phyloP scores from a whole-genome alignment of 2,329 filamentous ascomycete species.

The Calonectria henricotiae region DNA sequence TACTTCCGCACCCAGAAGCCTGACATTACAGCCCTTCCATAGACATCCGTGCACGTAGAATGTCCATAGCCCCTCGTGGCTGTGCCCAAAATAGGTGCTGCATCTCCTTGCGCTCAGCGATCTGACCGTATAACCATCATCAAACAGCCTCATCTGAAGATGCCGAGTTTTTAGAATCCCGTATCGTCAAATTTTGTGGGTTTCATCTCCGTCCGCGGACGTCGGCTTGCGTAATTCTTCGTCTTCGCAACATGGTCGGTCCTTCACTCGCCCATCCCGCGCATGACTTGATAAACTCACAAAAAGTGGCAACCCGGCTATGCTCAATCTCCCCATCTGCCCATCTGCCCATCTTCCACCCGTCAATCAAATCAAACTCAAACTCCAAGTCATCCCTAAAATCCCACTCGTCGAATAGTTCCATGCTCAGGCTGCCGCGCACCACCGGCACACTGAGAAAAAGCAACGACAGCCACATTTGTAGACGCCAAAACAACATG shows the following conservation, averaged over 20 bases:
- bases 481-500: constrained; percentile 20
- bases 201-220: constrained; percentile 6
- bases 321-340: constrained; percentile 8
- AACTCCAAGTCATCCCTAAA: constrained; percentile 30
- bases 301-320: constrained; percentile 6
- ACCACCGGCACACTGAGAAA: background rate
- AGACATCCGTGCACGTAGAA: constrained; percentile 1
- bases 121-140: background rate
- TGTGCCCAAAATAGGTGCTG: background rate
- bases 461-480: constrained; percentile 26
- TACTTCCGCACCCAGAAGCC: background rate
- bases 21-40: constrained; percentile 1
- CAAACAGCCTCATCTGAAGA: background rate
- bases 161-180: constrained; percentile 8
- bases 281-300: constrained; percentile 22
- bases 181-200: background rate
- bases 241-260: constrained; percentile 5
- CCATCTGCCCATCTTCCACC: constrained; percentile 22
- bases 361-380: constrained; percentile 32
- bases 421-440: constrained; percentile 18
- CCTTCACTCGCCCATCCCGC: background rate
- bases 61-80: constrained; percentile 2
- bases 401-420: constrained; percentile 34
- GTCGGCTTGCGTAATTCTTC: constrained; percentile 18
- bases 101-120: constrained; percentile 4